Evolutionary conservation across 2,329 filamentous ascomycete genomes (phyloP).

Genomic region (Coniochaeta pulveracea): DNA sequence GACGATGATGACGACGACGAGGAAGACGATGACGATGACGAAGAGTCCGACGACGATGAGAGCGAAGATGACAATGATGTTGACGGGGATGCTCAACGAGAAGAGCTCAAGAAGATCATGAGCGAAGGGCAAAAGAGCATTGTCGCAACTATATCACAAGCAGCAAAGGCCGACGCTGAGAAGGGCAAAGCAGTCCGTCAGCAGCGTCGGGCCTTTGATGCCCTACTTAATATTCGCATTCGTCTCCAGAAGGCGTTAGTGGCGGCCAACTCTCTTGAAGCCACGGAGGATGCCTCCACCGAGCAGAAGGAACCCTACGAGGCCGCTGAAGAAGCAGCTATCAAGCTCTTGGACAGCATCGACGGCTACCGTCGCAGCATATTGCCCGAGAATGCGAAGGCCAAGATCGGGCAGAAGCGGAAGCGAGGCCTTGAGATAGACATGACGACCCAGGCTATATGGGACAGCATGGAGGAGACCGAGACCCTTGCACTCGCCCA

Average conservation of each 20-base stretch:
- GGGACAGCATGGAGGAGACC: conserved; percentile 56
- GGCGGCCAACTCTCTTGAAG: conserved; percentile 62
- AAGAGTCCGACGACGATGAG: conserved; percentile 21
- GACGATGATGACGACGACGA: conserved; percentile 22
- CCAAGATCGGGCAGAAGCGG: conserved; percentile 47
- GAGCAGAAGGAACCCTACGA: conserved; percentile 45
- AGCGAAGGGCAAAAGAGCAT: conserved; percentile 55
- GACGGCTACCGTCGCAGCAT: conserved; percentile 57
- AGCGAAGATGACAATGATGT: conserved; percentile 19
- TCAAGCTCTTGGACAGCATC: conserved; percentile 75
- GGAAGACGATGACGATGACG: conserved; percentile 23
- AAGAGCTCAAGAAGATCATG: conserved; percentile 57
- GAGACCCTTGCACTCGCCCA: conserved; percentile 49
- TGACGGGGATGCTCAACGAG: conserved; percentile 26
- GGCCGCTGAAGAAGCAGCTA: conserved; percentile 74
- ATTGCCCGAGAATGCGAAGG: conserved; percentile 27
- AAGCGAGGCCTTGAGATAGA: conserved; percentile 41
- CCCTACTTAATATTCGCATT: conserved; percentile 80
- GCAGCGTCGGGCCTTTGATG: conserved; percentile 79
- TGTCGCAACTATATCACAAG: conserved; percentile 47
- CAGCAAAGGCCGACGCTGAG: conserved; percentile 63
- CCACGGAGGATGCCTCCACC: conserved; percentile 24
- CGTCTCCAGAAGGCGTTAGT: conserved; percentile 85
- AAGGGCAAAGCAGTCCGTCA: conserved; percentile 81
- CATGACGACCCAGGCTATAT: conserved; percentile 55